Evolutionary conservation across 2,329 filamentous ascomycete genomes (phyloP).

Genomic region (Sarocladium oryzae): DNA sequence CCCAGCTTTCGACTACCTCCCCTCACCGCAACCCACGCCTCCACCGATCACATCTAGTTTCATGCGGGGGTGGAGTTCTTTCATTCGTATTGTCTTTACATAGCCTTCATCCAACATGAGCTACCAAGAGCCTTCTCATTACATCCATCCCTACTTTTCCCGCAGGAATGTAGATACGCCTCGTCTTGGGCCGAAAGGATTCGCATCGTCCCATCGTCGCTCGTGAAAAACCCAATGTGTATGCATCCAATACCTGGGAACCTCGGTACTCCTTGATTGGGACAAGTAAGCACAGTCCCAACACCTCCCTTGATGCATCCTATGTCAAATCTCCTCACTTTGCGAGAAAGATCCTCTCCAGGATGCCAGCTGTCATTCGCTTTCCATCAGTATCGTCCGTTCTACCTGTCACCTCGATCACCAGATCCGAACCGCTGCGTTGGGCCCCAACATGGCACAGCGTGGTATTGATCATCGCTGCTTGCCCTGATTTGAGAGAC

Average conservation of each 20-base stretch:
- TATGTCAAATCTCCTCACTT: background rate
- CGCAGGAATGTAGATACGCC: background rate
- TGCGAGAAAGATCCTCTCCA: background rate
- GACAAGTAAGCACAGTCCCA: background rate
- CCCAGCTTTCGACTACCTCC: background rate
- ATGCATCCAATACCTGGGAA: background rate
- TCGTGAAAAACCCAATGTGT: background rate
- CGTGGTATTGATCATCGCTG: background rate
- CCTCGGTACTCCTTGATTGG: slow-evolving; percentile 5
- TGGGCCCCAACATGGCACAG: background rate
- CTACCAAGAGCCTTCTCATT: background rate
- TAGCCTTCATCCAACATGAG: background rate
- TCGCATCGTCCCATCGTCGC: background rate
- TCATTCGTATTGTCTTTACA: background rate
- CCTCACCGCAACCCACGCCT: background rate
- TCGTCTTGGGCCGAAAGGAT: background rate
- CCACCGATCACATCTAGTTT: background rate
- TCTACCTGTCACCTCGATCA: background rate
- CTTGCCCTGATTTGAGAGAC: background rate
- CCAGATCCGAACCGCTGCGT: background rate
- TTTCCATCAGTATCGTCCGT: background rate
- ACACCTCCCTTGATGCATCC: background rate
- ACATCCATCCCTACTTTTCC: background rate
- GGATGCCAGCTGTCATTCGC: background rate
- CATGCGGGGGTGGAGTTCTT: background rate